Percentiles rank a stretch among this genome's conserved stretches.
These are phyloP conservation scores for Colletotrichum orbiculare DNA, from an alignment of 2,329 filamentous ascomycete species.

Conservation along the genomic window DNA sequence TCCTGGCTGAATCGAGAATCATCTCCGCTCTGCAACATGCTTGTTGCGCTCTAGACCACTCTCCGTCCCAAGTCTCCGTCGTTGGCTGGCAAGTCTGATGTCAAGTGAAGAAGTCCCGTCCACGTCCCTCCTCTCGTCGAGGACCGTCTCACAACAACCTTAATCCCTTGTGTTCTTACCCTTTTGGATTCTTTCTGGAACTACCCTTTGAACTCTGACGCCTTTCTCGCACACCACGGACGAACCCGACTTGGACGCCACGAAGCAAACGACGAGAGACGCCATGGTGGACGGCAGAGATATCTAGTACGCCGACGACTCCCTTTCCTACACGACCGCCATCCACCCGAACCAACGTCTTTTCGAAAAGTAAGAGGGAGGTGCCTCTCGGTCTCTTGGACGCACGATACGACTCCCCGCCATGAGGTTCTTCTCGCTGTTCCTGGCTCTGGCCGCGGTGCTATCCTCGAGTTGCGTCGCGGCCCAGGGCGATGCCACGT, in stretches of 20 bases:
- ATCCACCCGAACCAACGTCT: background rate
- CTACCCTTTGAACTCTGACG: constrained; percentile 10
- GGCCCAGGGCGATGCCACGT: constrained; percentile 25
- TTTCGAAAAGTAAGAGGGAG: constrained; percentile 17
- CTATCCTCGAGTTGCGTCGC: constrained; percentile 13
- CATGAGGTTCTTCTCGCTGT: constrained; percentile 30
- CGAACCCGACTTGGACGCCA: background rate
- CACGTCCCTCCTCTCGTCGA: background rate
- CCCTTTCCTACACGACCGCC: background rate
- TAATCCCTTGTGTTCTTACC: constrained; percentile 22
- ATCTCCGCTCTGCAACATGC: constrained; percentile 28
- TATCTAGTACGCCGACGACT: constrained; percentile 24
- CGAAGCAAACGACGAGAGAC: constrained; percentile 10
- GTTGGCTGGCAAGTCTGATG: constrained; percentile 23
- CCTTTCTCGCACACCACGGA: constrained; percentile 18
- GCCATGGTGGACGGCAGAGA: constrained; percentile 29
- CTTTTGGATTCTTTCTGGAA: background rate
- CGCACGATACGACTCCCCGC: background rate
- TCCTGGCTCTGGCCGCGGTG: constrained; percentile 25
- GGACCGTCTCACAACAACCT: constrained; percentile 32
- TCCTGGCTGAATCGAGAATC: constrained; percentile 26
- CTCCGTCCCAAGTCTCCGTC: constrained; percentile 22
- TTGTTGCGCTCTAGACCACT: constrained; percentile 24
- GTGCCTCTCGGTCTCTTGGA: background rate
- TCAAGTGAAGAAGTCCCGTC: too few species aligned